Percentiles rank a stretch among this genome's conserved stretches.
Conservation (phyloP, 345 rosid genomes). For the Chamaenerion angustifolium region DNA sequence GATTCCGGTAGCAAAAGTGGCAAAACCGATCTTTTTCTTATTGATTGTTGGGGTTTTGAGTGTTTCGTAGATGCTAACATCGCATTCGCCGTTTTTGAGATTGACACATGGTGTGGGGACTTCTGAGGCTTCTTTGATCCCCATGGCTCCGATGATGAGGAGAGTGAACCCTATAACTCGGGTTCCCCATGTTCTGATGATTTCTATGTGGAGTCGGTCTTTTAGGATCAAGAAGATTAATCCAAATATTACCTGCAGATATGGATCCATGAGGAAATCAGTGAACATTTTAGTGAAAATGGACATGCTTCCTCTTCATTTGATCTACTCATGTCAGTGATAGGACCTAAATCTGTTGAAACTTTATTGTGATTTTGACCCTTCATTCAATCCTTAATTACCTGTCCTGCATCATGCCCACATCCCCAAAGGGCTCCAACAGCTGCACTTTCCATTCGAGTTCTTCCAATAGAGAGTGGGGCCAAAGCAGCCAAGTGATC, state of each 20-base stretch:
- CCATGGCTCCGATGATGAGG: constrained; percentile 75
- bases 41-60: constrained; percentile 44
- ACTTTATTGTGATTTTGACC: too few species aligned
- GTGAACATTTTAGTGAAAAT: too few species aligned
- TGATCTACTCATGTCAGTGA: too few species aligned
- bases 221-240: constrained; percentile 63
- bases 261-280: too few species aligned
- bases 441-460: constrained; percentile 68
- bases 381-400: too few species aligned
- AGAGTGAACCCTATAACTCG: constrained; percentile 73
- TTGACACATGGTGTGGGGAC: constrained; percentile 65
- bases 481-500: constrained; percentile 98
- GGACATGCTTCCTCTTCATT: too few species aligned
- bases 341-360: too few species aligned
- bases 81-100: constrained; percentile 60
- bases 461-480: constrained; percentile 92
- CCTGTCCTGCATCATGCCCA: constrained; percentile 95
- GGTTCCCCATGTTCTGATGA: constrained; percentile 83
- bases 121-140: constrained; percentile 79
- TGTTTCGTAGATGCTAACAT: constrained; percentile 35
- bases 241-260: constrained; percentile 42
- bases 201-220: constrained; percentile 76
- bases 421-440: constrained; percentile 99
- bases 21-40: constrained; percentile 81
- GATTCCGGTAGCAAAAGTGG: constrained; percentile 89